A percentile compares a stretch with the other conserved stretches of the same genome.
These are phyloP conservation scores for Macroventuria anomochaeta DNA, from an alignment of 2,329 filamentous ascomycete species.

Conservation along the genomic window DNA sequence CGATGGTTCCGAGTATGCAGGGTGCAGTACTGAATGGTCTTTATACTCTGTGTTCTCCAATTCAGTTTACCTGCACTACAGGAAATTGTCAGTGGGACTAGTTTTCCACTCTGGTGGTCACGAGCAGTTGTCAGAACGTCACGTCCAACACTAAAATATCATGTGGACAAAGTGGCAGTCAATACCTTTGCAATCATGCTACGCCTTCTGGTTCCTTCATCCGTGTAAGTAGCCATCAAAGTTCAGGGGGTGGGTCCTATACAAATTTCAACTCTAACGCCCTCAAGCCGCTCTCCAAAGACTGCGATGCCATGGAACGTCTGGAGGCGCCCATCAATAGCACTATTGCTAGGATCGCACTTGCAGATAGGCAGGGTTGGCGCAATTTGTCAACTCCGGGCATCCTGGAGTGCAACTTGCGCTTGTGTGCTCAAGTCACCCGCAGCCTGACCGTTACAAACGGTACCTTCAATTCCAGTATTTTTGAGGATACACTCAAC, in stretches of 20 bases:
- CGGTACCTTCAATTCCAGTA: not conserved
- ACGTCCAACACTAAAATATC: not conserved
- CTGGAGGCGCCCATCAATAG: not conserved
- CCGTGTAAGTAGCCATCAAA: too few species aligned
- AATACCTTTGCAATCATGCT: not conserved
- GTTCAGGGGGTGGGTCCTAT: not conserved
- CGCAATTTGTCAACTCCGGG: not conserved
- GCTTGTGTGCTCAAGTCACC: not conserved
- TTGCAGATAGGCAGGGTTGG: not conserved
- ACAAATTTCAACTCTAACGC: not conserved
- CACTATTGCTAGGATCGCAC: not conserved
- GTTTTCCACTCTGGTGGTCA: not conserved
- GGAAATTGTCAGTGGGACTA: slow-evolving; percentile 2
- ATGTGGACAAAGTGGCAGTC: not conserved
- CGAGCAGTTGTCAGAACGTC: not conserved
- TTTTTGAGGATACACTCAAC: not conserved
- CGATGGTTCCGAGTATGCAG: slow-evolving; percentile 4
- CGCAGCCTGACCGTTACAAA: not conserved
- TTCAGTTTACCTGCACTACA: not conserved
- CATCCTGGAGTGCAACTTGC: slow-evolving; percentile 1
- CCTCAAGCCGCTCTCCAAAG: not conserved
- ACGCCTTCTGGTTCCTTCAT: not conserved
- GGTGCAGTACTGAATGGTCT: slow-evolving; percentile 4
- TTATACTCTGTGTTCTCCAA: not conserved
- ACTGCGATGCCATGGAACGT: not conserved